phyloP scores from a whole-genome alignment of 495 filamentous ascomycete species.

The Pyronema domesticum region DNA sequence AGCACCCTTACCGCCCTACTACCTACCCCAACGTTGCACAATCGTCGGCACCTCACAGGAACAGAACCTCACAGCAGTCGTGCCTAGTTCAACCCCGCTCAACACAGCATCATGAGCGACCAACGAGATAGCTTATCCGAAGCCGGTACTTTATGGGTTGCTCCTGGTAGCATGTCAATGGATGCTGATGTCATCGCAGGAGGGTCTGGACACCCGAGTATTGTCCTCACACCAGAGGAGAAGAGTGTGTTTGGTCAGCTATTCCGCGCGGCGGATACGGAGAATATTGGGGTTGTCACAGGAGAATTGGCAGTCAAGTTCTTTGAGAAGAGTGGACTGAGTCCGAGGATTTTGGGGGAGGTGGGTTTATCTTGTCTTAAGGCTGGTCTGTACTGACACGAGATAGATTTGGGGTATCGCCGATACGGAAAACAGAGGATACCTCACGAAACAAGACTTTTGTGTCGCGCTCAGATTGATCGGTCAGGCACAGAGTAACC shows the following conservation, averaged over 20 bases:
- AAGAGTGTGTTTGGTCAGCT: conserved; percentile 83
- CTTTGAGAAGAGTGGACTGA: conserved; percentile 86
- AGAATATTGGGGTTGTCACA: conserved; percentile 80
- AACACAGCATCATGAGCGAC: conserved; percentile 16
- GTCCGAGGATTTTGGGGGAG: conserved; percentile 73
- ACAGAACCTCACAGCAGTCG: conserved; percentile 18
- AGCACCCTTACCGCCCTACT: too few species aligned
- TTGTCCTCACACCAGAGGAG: conserved; percentile 81
- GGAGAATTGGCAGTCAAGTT: conserved; percentile 94
- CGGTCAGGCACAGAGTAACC: conserved; percentile 79
- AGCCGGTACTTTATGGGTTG: conserved; percentile 12
- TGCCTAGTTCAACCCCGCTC: conserved; percentile 20
- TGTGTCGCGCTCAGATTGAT: conserved; percentile 82
- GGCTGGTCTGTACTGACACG: background rate
- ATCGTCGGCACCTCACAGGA: too few species aligned
- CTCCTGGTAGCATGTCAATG: background rate
- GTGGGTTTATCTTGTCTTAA: conserved; percentile 31
- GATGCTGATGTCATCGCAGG: conserved; percentile 5
- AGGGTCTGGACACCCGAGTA: conserved; percentile 31
- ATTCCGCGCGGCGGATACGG: conserved; percentile 75
- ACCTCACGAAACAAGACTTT: conserved; percentile 81
- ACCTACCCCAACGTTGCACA: too few species aligned
- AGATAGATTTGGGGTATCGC: conserved; percentile 97
- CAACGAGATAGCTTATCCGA: conserved; percentile 17
- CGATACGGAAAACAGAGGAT: conserved; percentile 85